Evolutionary conservation across 73 alveolate species (phyloP), one percentile per base, ranked within the genome.

Genomic region (Durusdinium trenchii): DNA sequence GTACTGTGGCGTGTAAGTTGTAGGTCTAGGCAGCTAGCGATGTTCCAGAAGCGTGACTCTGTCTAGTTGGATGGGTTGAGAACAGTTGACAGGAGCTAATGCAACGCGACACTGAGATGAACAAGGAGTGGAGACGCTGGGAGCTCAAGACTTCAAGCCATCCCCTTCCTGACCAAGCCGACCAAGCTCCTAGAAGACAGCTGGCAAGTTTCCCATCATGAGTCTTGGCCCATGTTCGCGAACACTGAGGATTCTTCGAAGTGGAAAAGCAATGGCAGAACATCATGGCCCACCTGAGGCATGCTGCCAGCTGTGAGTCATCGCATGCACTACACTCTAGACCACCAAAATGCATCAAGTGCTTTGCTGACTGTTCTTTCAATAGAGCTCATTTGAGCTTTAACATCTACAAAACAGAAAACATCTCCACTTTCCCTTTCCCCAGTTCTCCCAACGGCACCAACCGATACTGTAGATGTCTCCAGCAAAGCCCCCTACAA

Each of bases 191-290:
- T n/a, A n/a, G n/a, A n/a, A n/a, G n/a, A n/a, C n/a, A n/a, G n/a
- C n/a, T n/a, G n/a, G n/a, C n/a, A n/a, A n/a, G n/a, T n/a, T 57
- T 23, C 69, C 69, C 23, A 57, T 57, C 69, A n/a, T n/a, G n/a
- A n/a, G n/a, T n/a, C n/a, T n/a, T n/a, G n/a, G n/a, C n/a, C n/a
- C n/a, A n/a, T n/a, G n/a, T n/a, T n/a, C 23, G 69, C 12, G 79
- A 42, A 42, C 35, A 16, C 82, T 54, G 46, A 91, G 98, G 98
- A 18, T 91, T 91, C 60, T 91, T 91, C 40, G 98, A 91, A 32
- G 98, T 91, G 79, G 98, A 91, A 78, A 91, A 91, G 98, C 98
- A 91, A 78, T 91, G 98, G 98, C 98, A 91, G 42, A 78, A 78
- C 48, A 91, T 71, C 60, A 76, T 91, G 83, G 71, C 35, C 78